phyloP scores from a whole-genome alignment of 1,284 basidiomycete genomes.

The Sanghuangporus sanghuang region DNA sequence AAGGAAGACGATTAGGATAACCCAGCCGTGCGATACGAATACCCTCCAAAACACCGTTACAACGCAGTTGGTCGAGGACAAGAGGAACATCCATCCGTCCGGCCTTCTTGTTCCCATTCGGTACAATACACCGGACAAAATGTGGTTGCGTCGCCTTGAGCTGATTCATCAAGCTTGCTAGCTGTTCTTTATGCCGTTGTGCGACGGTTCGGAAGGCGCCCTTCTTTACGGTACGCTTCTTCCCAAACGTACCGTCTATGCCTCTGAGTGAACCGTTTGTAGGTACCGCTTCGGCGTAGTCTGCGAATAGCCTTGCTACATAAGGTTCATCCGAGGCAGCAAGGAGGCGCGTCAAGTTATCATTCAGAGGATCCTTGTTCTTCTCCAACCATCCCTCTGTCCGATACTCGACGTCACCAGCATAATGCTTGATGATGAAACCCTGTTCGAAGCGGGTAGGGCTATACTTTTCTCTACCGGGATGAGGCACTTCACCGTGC shows the following conservation, averaged over 20 bases:
- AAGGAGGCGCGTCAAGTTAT: conserved; percentile 90
- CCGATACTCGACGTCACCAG: conserved; percentile 93
- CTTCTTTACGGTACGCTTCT: conserved; percentile 83
- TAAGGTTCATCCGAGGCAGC: conserved; percentile 81
- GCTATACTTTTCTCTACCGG: conserved; percentile 80
- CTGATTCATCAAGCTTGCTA: conserved; percentile 88
- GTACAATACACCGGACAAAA: conserved; percentile 98
- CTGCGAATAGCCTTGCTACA: conserved; percentile 81
- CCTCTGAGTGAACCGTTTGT: conserved; percentile 29
- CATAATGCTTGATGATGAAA: conserved; percentile 96
- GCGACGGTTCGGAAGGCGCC: conserved; percentile 96
- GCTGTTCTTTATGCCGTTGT: conserved; percentile 95
- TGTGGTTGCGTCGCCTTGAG: conserved; percentile 95
- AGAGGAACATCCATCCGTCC: conserved; percentile 91
- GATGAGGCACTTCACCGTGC: conserved; percentile 55
- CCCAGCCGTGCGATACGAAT: conserved; percentile 97
- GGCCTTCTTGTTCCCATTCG: conserved; percentile 90
- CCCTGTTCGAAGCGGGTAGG: conserved; percentile 89
- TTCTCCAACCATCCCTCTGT: conserved; percentile 98
- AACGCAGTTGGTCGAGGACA: conserved; percentile 94
- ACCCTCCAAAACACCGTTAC: conserved; percentile 98
- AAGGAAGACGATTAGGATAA: conserved; percentile 95
- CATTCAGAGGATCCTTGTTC: conserved; percentile 99
- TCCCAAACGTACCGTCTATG: conserved; percentile 49
- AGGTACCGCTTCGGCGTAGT: conserved; percentile 57